These are phyloP conservation scores for Cairneyella variabilis DNA, from an alignment of 495 filamentous ascomycete genomes.

Conservation along the genomic window DNA sequence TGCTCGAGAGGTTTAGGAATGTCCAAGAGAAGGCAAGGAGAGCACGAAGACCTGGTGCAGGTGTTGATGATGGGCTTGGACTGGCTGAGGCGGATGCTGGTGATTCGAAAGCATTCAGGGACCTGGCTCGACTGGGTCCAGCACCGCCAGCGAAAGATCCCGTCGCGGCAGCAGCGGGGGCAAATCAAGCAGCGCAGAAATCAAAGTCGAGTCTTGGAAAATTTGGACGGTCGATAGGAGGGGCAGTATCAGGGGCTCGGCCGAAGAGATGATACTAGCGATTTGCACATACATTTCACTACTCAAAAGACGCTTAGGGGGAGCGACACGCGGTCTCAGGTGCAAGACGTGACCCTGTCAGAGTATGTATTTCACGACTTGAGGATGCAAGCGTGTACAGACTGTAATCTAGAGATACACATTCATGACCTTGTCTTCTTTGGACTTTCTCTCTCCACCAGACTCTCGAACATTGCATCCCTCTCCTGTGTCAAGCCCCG, in stretches of 20 bases:
- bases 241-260: conserved; percentile 58
- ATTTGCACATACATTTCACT: neutral
- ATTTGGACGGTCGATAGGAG: conserved; percentile 63
- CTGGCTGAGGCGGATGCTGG: conserved; percentile 37
- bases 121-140: conserved; percentile 31
- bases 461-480: conserved; percentile 65
- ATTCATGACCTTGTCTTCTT: conserved; percentile 31
- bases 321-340: too few species aligned
- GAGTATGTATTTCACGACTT: too few species aligned
- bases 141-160: conserved; percentile 40
- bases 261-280: conserved; percentile 19
- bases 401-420: conserved; percentile 2
- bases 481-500: conserved; percentile 50
- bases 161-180: conserved; percentile 28
- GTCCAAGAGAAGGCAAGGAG: conserved; percentile 77
- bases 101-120: conserved; percentile 42
- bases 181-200: conserved; percentile 45
- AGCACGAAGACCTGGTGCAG: conserved; percentile 33
- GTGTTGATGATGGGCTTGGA: conserved; percentile 28
- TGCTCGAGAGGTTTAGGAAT: conserved; percentile 91
- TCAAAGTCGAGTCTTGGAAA: conserved; percentile 64
- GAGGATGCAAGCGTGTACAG: conserved; percentile 6
- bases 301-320: too few species aligned
- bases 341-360: too few species aligned
- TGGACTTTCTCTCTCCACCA: conserved; percentile 50